phyloP scores from a whole-genome alignment of 352 stramenopile genomes.

The Globisporangium canariense region DNA sequence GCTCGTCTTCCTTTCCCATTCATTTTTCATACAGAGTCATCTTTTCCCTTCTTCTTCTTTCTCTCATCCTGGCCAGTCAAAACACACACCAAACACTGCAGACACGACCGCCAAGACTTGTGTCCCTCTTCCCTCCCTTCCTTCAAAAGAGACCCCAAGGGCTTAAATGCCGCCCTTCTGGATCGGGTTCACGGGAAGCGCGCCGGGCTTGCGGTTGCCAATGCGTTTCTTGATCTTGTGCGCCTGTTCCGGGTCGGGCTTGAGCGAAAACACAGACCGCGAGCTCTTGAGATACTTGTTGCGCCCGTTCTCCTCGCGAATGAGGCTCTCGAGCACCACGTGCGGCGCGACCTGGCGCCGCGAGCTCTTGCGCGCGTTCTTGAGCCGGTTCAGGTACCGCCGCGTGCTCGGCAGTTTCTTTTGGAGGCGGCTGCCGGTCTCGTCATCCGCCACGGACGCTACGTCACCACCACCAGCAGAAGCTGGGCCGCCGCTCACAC shows the following conservation, averaged over 20 bases:
- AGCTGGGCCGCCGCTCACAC: slow-evolving; percentile 21
- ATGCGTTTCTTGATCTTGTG: slow-evolving; percentile 79
- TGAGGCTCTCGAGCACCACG: slow-evolving; percentile 77
- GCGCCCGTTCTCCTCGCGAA: slow-evolving; percentile 70
- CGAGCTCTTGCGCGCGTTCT: slow-evolving; percentile 62
- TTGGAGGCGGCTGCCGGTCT: slow-evolving; percentile 51
- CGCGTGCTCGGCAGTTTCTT: slow-evolving; percentile 79
- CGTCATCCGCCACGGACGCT: slow-evolving; percentile 31
- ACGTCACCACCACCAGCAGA: slow-evolving; percentile 5
- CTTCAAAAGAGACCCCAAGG: background rate
- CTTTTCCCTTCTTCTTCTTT: background rate
- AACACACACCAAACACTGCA: background rate
- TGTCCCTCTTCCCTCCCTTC: background rate
- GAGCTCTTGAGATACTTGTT: slow-evolving; percentile 87
- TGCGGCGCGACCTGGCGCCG: slow-evolving; percentile 65
- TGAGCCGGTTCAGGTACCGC: slow-evolving; percentile 75
- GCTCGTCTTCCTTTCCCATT: background rate
- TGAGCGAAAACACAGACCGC: slow-evolving; percentile 65
- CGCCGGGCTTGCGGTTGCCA: slow-evolving; percentile 55
- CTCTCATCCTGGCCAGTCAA: background rate
- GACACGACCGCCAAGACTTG: background rate
- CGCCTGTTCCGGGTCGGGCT: slow-evolving; percentile 69
- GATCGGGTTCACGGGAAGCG: slow-evolving; percentile 56
- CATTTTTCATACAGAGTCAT: slow-evolving; percentile 1
- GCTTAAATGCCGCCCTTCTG: slow-evolving; percentile 64